Evolutionary conservation across 2,329 filamentous ascomycete species (phyloP).

Genomic region (Mycosphaerelloides madeirae): DNA sequence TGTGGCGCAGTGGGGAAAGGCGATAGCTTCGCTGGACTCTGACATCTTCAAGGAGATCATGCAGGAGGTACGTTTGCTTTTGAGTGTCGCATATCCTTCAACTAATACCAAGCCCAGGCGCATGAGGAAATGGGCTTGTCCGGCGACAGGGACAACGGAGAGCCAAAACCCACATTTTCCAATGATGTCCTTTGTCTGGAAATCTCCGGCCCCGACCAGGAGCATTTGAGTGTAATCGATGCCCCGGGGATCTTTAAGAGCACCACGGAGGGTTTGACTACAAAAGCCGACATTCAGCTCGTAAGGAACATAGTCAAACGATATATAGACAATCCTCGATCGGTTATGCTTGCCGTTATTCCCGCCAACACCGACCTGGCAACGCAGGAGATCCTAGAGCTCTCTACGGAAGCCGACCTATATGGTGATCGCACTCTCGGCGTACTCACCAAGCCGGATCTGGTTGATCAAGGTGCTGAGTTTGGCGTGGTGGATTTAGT

Average conservation of each 20-base stretch:
- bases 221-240: conserved; percentile 30
- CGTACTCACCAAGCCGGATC: conserved; percentile 37
- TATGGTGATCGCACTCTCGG: conserved; percentile 33
- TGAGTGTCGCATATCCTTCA: too few relatives aligned
- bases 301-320: conserved; percentile 37
- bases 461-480: conserved; percentile 29
- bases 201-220: conserved; percentile 25
- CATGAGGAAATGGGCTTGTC: conserved; percentile 17
- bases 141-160: not conserved
- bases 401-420: conserved; percentile 35
- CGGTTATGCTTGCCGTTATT: conserved; percentile 42
- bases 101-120: conserved; percentile 10
- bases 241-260: conserved; percentile 33
- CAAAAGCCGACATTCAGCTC: conserved; percentile 35
- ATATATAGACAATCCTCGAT: conserved; percentile 39
- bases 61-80: conserved; percentile 14
- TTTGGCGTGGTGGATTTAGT: conserved; percentile 23
- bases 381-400: conserved; percentile 43
- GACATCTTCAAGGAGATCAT: conserved; percentile 21
- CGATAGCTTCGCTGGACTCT: conserved; percentile 13
- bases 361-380: conserved; percentile 43
- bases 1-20: conserved; percentile 10
- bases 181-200: conserved; percentile 29
- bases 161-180: conserved; percentile 23
- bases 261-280: conserved; percentile 32